phyloP scores from a whole-genome alignment of 768 basidiomycete species.

The Rhizopogon rudus region DNA sequence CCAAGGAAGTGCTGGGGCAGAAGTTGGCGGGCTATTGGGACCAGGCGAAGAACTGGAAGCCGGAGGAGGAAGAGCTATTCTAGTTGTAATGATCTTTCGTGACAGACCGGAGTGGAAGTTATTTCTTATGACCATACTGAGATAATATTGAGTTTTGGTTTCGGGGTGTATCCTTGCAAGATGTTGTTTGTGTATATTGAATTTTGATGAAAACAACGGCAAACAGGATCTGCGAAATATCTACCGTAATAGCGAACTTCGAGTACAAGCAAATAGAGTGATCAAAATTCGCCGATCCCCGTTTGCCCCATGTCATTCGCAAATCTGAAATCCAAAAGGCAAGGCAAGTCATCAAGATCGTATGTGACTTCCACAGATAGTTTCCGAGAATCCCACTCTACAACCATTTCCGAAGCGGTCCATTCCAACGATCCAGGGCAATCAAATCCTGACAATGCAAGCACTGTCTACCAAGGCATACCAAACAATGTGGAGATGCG shows the following conservation, averaged over 20 bases:
- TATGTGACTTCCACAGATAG: slow-evolving; percentile 28
- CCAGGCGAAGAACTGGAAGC: slow-evolving; percentile 85
- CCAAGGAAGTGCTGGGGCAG: slow-evolving; percentile 81
- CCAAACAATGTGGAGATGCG: slow-evolving; percentile 39
- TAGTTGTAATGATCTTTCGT: slow-evolving; percentile 19
- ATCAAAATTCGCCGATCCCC: neutral
- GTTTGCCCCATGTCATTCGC: slow-evolving; percentile 30
- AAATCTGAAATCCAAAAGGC: slow-evolving; percentile 25
- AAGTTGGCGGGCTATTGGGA: slow-evolving; percentile 94
- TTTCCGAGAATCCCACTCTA: slow-evolving; percentile 17
- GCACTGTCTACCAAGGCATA: slow-evolving; percentile 22
- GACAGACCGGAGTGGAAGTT: no score
- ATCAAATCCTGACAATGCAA: slow-evolving; percentile 2
- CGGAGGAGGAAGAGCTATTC: slow-evolving; percentile 73
- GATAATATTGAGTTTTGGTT: no score
- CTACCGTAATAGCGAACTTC: no score
- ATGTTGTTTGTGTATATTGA: neutral
- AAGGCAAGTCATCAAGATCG: slow-evolving; percentile 28
- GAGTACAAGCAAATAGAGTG: no score
- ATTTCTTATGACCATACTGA: no score
- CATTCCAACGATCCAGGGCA: neutral
- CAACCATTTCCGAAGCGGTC: slow-evolving; percentile 18
- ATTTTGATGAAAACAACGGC: neutral
- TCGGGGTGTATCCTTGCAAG: no score
- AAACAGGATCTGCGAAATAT: neutral